Evolutionary conservation across 257 asterid genomes (phyloP), one percentile per base, ranked within the genome.

Genomic region (Nicotiana attenuata): DNA sequence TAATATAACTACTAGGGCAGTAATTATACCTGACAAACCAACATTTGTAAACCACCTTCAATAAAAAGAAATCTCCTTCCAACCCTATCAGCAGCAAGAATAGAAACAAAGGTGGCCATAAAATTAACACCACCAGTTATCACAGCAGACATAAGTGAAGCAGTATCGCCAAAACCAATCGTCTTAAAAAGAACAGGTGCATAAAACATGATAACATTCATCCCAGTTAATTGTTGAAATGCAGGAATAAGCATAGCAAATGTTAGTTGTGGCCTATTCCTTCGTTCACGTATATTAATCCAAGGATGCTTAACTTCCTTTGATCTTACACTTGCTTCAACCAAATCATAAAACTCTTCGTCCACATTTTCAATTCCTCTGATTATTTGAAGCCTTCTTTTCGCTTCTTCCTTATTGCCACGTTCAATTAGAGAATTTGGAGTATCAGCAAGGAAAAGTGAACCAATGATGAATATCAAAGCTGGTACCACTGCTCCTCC

Each of bases 401-500:
- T 91, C 1, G 97, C 98, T 17, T 87, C 84, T 0, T 83, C 93
- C 1, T 68, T 53, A 7, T 81, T 50, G 20, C 94, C 95, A 17
- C 95, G 93, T 85, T 94, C 97, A 31, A 92, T 92, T 84, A 94
- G 5, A 11, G 98, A 94, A 87, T 90, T 94, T 35, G 95, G 97
- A 4, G 95, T 92, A 75, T 94, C 98, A 0, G 97, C 95, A 45
- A 94, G 94, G 84, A 88, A 26, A 11, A 91, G 5, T 0, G 98
- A 94, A 1, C 98, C 98, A 38, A 90, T 3, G 1, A 91, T 77
- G 83, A 94, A 91, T 82, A 92, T 88, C 4, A 92, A 84, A 13
- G 95, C 97, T 0, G 97, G 98, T 59, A 94, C 95, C 84, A 90
- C 85, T 0, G 98, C 98, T 22, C 98, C 98, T 4, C 98, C 97